Base-by-base conservation (phyloP, 805 yeast genomes). In the Limtongia smithiae region DNA sequence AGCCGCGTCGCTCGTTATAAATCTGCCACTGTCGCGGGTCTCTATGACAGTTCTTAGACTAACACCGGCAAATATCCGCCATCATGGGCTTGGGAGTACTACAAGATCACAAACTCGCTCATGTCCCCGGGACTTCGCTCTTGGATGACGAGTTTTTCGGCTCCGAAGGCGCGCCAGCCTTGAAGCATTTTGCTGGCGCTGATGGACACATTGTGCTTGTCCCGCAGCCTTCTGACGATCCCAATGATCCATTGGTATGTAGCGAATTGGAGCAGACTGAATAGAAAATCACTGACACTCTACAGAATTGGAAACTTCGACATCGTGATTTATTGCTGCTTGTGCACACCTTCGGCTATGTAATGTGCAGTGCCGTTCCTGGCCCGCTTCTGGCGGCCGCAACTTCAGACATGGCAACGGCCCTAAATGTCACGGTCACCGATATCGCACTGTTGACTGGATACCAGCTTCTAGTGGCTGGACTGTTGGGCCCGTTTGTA, bases 191-290 rank as follows among this genome's bases (percentile, higher is more conserved):
- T n/a, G 22, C 37, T 3, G 45, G 38, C 15, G 27, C 12, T 18
- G 24, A 42, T 21, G 25, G 46, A 1, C 68, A 68, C 37, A 58
- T 68, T 24, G 63, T 69, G 18, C 60, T 68, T 39, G 62, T 68
- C 30, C 74, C 74, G 3, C 68, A 64, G 34, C 74, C 73, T 2
- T 55, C 69, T 1, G 64, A 60, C 15, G 70, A 70, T 44, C 74
- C 74, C 5, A 67, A 70, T 44, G 73, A 70, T 49, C 73, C 73
- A 2, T 54, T 70, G 33, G 41, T 38, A 18, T 11, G 34, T 33
- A 59, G 55, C 27, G 67, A 71, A 71, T 51, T 64, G 1, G 20
- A 24, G 9, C 18, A 17, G 14, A 64, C 55, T 48, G 62, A 60
- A 8, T 12, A 15, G n/a, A n/a, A n/a, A n/a, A n/a, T n/a, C n/a